Evolutionary conservation across 345 rosid genomes (phyloP), one percentile per base, ranked within the genome.

Genomic region (Streptanthus diversifolius): DNA sequence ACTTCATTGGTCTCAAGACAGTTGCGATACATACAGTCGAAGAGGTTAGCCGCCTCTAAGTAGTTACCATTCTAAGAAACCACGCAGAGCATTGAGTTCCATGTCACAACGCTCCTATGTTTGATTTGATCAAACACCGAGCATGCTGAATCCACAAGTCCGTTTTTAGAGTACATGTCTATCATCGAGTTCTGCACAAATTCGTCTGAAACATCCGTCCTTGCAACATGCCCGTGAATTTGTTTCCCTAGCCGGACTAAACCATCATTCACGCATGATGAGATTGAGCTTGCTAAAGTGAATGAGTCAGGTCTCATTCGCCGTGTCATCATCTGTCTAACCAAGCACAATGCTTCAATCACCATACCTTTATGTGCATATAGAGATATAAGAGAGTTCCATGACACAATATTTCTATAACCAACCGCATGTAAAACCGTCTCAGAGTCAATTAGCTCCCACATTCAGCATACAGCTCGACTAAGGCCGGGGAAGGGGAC

Each of bases 81-180:
- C 35, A 90, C 88, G 1, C 85, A 81, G 33, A 90, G 80, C 85
- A 90, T 81, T 18, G 87, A 82, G 68, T 90, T 86, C 96, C 96
- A 85, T 5, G 85, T 72, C 60, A 82, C 80, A 40, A 86, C 68
- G 53, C 86, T 81, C 67, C 61, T 90, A 5, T 52, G 48, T 43
- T 70, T 65, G 51, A 82, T 71, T 30, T 68, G 68, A 48, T 76
- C 60, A 58, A 90, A 90, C 36, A 85, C 74, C 8, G 25, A 24
- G 35, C 30, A 73, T 8, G 93, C 90, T 66, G 68, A 76, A 77
- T 84, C 85, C 33, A 80, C 35, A 9, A 60, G 60, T 36, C 90
- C 87, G 41, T 87, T 80, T 69, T 88, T 88, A 4, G 84, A 79
- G 67, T 86, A 90, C 96, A 90, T 83, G 29, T 85, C 83, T 44